A percentile compares a stretch with the other conserved stretches of the same genome.
Evolutionary conservation across 164 flowering plant genomes (phyloP).

Genomic region (Piper betle): DNA sequence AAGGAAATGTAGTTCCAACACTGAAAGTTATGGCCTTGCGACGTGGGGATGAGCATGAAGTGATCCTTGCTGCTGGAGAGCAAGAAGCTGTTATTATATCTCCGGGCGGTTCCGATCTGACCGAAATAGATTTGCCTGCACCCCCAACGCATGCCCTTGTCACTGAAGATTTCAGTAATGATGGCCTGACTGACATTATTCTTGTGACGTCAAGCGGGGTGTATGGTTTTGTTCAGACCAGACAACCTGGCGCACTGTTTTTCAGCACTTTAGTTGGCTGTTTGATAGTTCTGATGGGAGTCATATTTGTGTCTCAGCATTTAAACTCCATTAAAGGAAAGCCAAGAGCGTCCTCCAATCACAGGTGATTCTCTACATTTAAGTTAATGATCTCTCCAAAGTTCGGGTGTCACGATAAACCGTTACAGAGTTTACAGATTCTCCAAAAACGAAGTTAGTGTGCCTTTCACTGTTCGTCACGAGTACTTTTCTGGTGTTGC

Average conservation of each 20-base stretch:
- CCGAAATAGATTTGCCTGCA: constrained; percentile 69
- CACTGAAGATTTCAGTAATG: constrained; percentile 75
- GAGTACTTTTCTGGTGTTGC: too few relatives aligned
- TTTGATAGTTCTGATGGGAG: constrained; percentile 88
- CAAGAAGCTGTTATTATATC: constrained; percentile 82
- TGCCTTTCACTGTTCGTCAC: too few relatives aligned
- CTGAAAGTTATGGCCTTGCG: constrained; percentile 54
- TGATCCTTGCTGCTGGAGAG: constrained; percentile 90
- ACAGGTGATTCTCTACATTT: constrained; percentile 8
- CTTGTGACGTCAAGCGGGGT: constrained; percentile 74
- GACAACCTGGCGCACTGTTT: constrained; percentile 97
- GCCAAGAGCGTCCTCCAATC: constrained; percentile 53
- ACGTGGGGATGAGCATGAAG: constrained; percentile 35
- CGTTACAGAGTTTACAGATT: too few relatives aligned
- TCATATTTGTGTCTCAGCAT: constrained; percentile 77
- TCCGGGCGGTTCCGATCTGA: constrained; percentile 63
- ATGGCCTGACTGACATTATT: constrained; percentile 88
- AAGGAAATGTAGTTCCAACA: constrained; percentile 64
- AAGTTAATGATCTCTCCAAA: too few relatives aligned
- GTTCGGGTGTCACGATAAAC: too few relatives aligned
- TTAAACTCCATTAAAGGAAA: constrained; percentile 68
- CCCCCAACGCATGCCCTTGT: constrained; percentile 78
- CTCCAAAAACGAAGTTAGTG: too few relatives aligned
- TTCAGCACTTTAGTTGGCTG: constrained; percentile 95
- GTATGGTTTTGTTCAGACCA: constrained; percentile 91